A percentile compares a stretch with the other conserved stretches of the same genome.
Evolutionary conservation across 2,329 filamentous ascomycete species (phyloP).

Genomic region (Alternaria triticimaculans): DNA sequence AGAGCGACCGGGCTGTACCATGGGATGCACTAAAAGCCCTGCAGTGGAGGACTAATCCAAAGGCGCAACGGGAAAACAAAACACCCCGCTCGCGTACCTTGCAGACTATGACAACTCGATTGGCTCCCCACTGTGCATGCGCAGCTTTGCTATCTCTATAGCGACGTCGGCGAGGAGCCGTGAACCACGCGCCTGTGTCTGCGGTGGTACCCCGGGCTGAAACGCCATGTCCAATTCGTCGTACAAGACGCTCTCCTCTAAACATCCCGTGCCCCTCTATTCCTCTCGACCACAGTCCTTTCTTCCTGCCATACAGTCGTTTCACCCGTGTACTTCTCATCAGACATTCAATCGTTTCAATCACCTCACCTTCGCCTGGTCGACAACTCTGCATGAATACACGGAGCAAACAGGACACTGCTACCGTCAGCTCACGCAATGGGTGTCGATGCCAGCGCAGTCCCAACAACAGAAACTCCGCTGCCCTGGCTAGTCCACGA

Average conservation of each 20-base stretch:
- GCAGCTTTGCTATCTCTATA: slow-evolving; percentile 10
- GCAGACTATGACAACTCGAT: neutral
- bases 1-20: neutral
- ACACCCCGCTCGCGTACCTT: slow-evolving; percentile 10
- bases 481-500: slow-evolving; percentile 31
- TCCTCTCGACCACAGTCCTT: slow-evolving; percentile 8
- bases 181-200: slow-evolving; percentile 9
- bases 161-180: slow-evolving; percentile 15
- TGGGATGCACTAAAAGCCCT: slow-evolving; percentile 1
- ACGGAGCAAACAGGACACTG: slow-evolving; percentile 16
- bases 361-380: neutral
- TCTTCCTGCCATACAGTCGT: slow-evolving; percentile 8
- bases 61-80: slow-evolving; percentile 1
- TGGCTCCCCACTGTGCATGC: slow-evolving; percentile 1
- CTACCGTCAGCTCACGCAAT: slow-evolving; percentile 20
- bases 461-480: slow-evolving; percentile 9
- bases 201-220: slow-evolving; percentile 12
- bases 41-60: slow-evolving; percentile 6
- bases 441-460: slow-evolving; percentile 26
- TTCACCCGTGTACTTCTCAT: slow-evolving; percentile 3
- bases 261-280: slow-evolving; percentile 1
- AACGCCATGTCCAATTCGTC: slow-evolving; percentile 10
- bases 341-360: slow-evolving; percentile 1
- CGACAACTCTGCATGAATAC: slow-evolving; percentile 1
- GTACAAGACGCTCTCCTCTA: slow-evolving; percentile 9